Conservation (phyloP, 23 red algal genomes). For the Gracilariopsis chorda region DNA sequence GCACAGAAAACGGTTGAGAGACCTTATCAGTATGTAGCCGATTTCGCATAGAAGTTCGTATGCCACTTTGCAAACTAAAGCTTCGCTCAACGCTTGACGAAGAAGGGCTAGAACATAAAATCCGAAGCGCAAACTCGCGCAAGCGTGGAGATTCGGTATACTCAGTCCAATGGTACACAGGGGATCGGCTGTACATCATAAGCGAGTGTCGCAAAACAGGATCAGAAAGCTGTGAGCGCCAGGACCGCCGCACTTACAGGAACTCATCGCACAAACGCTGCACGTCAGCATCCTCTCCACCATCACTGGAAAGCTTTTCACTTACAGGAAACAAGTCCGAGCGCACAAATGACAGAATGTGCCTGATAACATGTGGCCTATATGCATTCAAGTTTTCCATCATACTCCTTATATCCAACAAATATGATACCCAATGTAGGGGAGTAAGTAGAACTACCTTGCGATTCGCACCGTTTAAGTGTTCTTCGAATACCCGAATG, state of each 20-base stretch:
- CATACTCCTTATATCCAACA: neutral
- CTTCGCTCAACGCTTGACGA: neutral
- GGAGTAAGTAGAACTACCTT: neutral
- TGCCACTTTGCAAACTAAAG: neutral
- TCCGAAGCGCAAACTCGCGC: neutral
- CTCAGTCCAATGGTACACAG: neutral
- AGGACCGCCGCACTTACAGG: neutral
- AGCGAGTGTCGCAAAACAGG: neutral
- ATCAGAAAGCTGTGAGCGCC: neutral
- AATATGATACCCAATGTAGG: neutral
- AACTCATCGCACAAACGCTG: neutral
- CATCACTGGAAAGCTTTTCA: neutral
- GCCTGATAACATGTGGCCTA: neutral
- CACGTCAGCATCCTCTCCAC: neutral
- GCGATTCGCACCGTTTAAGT: neutral
- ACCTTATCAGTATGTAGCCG: slow-evolving; percentile 6
- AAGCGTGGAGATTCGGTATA: neutral
- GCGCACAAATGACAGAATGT: neutral
- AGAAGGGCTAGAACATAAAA: neutral
- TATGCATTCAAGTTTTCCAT: neutral
- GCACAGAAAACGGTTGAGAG: neutral
- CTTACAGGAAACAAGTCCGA: neutral
- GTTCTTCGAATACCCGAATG: neutral
- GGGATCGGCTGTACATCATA: neutral
- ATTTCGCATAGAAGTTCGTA: neutral